Percentiles rank a stretch among this genome's conserved stretches.
phyloP scores from a whole-genome alignment of 805 yeast genomes.

The Kluyveromyces aestuarii region DNA sequence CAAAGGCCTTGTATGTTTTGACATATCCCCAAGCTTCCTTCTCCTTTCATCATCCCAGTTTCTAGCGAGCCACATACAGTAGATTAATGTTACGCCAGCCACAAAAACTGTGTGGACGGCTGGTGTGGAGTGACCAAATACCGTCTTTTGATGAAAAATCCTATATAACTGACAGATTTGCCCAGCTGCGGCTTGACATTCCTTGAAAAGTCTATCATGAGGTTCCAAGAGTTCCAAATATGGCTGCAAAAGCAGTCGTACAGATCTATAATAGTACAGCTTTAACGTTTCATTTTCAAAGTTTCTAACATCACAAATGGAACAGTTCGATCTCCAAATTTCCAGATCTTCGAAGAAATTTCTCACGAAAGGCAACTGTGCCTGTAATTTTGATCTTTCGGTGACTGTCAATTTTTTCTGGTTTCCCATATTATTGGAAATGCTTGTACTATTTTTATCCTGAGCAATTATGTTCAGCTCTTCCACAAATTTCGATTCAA shows the following conservation, averaged over 20 bases:
- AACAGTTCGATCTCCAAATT: constrained; percentile 49
- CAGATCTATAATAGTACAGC: constrained; percentile 50
- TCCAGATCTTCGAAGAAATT: constrained; percentile 45
- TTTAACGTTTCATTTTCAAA: constrained; percentile 52
- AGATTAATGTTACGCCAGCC: constrained; percentile 59
- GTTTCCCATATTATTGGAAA: not conserved
- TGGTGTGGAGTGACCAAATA: constrained; percentile 53
- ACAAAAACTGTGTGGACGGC: constrained; percentile 60
- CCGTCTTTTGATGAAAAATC: constrained; percentile 53
- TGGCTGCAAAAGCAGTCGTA: constrained; percentile 54
- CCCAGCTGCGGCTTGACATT: constrained; percentile 67
- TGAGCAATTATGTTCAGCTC: constrained; percentile 34
- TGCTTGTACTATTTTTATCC: not conserved
- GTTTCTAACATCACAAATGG: constrained; percentile 29
- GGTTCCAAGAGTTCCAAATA: constrained; percentile 54
- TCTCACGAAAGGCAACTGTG: constrained; percentile 43
- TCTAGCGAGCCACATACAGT: constrained; percentile 58
- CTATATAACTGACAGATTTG: constrained; percentile 57
- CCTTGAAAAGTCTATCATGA: constrained; percentile 48
- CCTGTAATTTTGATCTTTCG: constrained; percentile 13
- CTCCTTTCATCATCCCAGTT: constrained; percentile 51
- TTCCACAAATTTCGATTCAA: constrained; percentile 53
- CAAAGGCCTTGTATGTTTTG: constrained; percentile 52
- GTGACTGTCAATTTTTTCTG: constrained; percentile 6
- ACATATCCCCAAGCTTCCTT: constrained; percentile 44